Conservation (phyloP, 768 basidiomycete species). For the Kwoniella mangroviensis region DNA sequence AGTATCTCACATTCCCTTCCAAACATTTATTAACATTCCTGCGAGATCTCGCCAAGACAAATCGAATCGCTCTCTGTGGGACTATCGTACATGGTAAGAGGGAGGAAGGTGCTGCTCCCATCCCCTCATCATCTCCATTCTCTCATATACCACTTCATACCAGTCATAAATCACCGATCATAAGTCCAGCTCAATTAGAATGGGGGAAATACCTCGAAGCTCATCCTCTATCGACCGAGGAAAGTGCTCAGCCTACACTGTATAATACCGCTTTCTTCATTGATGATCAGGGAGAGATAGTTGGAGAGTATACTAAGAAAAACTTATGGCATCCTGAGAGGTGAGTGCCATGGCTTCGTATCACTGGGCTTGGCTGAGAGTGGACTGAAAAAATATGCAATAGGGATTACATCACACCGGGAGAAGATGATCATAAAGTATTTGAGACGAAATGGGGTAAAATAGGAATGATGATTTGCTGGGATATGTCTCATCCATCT, state of each 20-base stretch:
- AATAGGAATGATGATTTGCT: conserved; percentile 52
- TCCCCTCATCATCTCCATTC: conserved; percentile 33
- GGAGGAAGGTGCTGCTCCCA: conserved; percentile 4
- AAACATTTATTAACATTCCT: conserved; percentile 31
- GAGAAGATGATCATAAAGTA: conserved; percentile 39
- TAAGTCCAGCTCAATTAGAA: conserved; percentile 24
- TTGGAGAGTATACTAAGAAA: conserved; percentile 46
- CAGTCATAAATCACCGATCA: background rate
- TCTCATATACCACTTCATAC: conserved; percentile 25
- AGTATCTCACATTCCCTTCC: conserved; percentile 49
- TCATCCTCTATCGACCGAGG: conserved; percentile 19
- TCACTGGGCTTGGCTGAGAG: background rate
- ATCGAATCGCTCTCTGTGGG: conserved; percentile 42
- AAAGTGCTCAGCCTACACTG: conserved; percentile 26
- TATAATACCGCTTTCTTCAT: conserved; percentile 51
- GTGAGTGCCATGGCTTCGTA: conserved; percentile 26
- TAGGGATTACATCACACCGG: conserved; percentile 48
- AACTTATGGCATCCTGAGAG: conserved; percentile 55
- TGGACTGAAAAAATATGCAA: background rate
- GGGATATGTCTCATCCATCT: conserved; percentile 51
- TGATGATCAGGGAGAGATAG: conserved; percentile 36
- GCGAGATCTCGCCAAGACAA: conserved; percentile 27
- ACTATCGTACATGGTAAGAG: conserved; percentile 39
- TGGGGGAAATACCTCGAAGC: conserved; percentile 37
- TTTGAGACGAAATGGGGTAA: conserved; percentile 49